Conservation (phyloP, 805 yeast species). For the Candida nemodendra region DNA sequence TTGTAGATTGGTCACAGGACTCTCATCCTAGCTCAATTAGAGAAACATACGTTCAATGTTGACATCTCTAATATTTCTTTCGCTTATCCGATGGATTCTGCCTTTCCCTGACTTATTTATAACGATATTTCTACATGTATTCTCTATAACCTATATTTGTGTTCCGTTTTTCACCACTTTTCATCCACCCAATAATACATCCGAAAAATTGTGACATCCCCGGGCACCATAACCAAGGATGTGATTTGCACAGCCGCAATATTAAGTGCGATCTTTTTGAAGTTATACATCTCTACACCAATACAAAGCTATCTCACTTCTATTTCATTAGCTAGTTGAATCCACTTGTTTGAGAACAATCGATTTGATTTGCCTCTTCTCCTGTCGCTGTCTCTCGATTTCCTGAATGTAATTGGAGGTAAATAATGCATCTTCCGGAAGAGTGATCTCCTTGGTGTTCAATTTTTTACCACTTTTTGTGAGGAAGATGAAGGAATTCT, state of each 20-base stretch:
- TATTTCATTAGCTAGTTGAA: not conserved
- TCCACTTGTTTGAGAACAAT: slow-evolving; percentile 46
- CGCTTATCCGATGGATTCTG: not conserved
- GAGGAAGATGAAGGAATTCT: slow-evolving; percentile 47
- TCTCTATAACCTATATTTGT: slow-evolving; percentile 8
- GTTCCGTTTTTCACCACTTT: slow-evolving; percentile 6
- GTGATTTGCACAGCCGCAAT: slow-evolving; percentile 1
- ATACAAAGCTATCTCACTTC: no score
- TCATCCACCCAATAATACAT: slow-evolving; percentile 14
- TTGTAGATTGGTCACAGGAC: not conserved
- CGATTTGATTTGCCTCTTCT: slow-evolving; percentile 56
- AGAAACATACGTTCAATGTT: slow-evolving; percentile 46
- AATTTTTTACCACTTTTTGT: slow-evolving; percentile 52
- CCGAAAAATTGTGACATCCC: slow-evolving; percentile 5
- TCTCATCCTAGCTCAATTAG: slow-evolving; percentile 4
- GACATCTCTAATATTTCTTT: slow-evolving; percentile 37
- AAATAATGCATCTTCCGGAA: slow-evolving; percentile 56
- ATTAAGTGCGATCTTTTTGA: no score
- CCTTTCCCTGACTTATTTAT: not conserved
- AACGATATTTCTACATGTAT: not conserved
- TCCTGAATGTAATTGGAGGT: slow-evolving; percentile 52
- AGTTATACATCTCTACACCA: slow-evolving; percentile 1
- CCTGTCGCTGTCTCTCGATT: slow-evolving; percentile 47
- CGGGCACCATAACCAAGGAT: slow-evolving; percentile 6
- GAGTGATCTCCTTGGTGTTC: slow-evolving; percentile 40